Evolutionary conservation across 2,329 filamentous ascomycete species (phyloP), one percentile per base, ranked within the genome.

Genomic region (Onygena corvina): DNA sequence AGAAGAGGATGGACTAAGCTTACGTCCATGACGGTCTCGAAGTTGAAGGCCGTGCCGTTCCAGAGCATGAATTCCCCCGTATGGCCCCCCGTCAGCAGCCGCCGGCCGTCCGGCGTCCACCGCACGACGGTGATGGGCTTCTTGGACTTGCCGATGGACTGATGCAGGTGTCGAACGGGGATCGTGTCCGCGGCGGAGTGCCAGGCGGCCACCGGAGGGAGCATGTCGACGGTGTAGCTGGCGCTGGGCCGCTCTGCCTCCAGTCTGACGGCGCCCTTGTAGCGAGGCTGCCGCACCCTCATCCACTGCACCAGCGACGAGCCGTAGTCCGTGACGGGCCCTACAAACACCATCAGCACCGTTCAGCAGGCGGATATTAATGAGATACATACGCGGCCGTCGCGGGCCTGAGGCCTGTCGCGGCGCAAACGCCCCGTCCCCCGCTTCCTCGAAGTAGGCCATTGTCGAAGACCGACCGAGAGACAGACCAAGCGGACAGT

Each of bases 21-120:
- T 57, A 74, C 71, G 66, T 94, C 89, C 85, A 95, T 95, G 23
- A 98, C 95, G 2, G 92, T 96, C 70, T 98, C 92, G 60, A 98
- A 98, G 67, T 98, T 96, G 76, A 98, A 98, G 20, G 88, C 90
- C 36, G 90, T 96, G 54, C 92, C 92, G 64, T 98, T 98, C 92
- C 92, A 98, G 2, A 98, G 70, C 33, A 93, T 98, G 61, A 98
- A 98, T 65, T 98, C 92, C 61, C 92, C 92, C 64, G 90, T 96
- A 57, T 88, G 94, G 0, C 89, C 94, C 18, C 88, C 92, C 0
- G 92, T 96, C 63, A 98, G 75, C 50, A 98, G 71, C 57, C 92
- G 77, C 53, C 92, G 82, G 23, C 92, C 92, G 67, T 98, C 92
- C 4, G 92, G 92, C 12, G 93, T 98, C 92, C 92, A 98, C 65